Base-by-base conservation (phyloP, 768 basidiomycete species). In the Kwoniella newhampshirensis region DNA sequence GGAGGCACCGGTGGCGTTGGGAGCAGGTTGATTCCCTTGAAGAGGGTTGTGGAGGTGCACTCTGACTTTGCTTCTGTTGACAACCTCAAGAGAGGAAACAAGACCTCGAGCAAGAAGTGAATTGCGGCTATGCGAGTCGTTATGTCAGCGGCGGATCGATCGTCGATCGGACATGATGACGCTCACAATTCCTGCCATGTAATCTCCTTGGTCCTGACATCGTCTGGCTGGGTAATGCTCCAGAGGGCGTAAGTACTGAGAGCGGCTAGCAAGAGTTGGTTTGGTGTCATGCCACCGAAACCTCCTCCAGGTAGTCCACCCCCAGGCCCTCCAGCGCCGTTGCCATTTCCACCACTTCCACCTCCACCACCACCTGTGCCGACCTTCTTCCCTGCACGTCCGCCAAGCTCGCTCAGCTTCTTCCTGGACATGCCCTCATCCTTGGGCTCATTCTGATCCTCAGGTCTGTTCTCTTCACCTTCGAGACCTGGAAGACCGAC, bases 91-190 rank as follows among this genome's bases (percentile, higher is more conserved):
- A 70, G 86, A 91, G 66, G 97, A 92, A 35, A 99, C 94, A 51
- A 97, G 83, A 40, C 91, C 94, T 74, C 93, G 92, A 78, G 94
- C 88, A 43, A 99, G 86, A 81, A 99, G 91, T 9, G 91, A 91
- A 42, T 90, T 93, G 50, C 92, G 86, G 81, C 75, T 76, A 60
- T 18, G 20, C 5, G 4, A 50, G 23, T 17, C 3, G 4, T 50
- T 40, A 45, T 40, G 13, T n/a, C 39, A 25, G 44, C 26, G n/a
- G 13, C 27, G 4, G 20, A 27, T 11, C 28, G 35, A 52, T 36
- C 54, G 28, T 55, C 39, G 23, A 18, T 20, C 47, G 12, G 32
- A 8, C 4, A 9, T 13, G 17, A 5, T 13, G 11, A 7, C 8
- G 71, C 76, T 65, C 49, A 77, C 76, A 99, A 99, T 78, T 98